These are phyloP conservation scores for Acrocalymma vagum DNA, from an alignment of 2,329 filamentous ascomycete genomes.

Conservation along the genomic window DNA sequence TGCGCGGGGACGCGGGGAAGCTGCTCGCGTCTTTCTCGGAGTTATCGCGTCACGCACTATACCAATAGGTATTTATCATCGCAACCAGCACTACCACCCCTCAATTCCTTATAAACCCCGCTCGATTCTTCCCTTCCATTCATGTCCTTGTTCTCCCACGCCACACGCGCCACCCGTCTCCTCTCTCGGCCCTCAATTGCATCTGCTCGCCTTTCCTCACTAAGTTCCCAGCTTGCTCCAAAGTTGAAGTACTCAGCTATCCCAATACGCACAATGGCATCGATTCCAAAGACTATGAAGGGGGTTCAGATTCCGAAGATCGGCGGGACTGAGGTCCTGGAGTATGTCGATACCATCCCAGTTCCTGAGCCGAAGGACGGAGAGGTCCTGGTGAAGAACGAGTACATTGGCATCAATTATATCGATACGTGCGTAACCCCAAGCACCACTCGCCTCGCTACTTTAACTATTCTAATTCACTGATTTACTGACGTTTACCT, in stretches of 20 bases:
- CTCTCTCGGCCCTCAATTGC: conserved; percentile 19
- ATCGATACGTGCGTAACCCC: conserved; percentile 73
- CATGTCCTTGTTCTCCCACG: conserved; percentile 25
- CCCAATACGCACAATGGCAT: conserved; percentile 49
- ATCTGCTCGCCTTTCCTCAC: conserved; percentile 23
- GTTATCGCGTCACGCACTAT: too few species aligned
- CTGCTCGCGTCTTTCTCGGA: too few species aligned
- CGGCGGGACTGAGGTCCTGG: conserved; percentile 75
- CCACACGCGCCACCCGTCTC: conserved; percentile 15
- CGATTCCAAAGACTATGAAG: conserved; percentile 73
- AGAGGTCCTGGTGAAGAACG: conserved; percentile 82
- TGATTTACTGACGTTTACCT: neutral
- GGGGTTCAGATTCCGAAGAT: conserved; percentile 76
- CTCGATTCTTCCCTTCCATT: conserved; percentile 1
- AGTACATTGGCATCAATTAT: conserved; percentile 83
- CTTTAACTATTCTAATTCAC: neutral
- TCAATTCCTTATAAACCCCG: neutral
- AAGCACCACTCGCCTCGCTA: neutral
- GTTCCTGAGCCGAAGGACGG: conserved; percentile 74
- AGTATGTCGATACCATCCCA: conserved; percentile 74
- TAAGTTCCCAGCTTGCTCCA: conserved; percentile 24
- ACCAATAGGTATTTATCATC: too few species aligned
- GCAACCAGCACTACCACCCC: too few species aligned
- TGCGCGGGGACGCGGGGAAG: too few species aligned
- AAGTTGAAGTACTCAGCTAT: too few species aligned